These are phyloP conservation scores for Gastrolobium villosum DNA, from an alignment of 306 rosid genomes.

Conservation along the genomic window DNA sequence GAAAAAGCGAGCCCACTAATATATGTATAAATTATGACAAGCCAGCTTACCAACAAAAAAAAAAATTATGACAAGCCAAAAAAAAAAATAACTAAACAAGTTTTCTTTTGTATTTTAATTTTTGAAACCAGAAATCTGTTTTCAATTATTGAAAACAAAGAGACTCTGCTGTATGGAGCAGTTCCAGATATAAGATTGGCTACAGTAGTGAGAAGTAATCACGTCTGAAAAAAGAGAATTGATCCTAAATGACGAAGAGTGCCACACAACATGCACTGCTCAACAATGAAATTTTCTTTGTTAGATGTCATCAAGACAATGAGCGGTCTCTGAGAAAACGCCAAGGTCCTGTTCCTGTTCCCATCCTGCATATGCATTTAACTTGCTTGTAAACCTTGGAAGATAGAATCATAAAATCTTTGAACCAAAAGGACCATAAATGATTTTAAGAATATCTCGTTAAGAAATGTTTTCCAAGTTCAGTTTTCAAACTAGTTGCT, in stretches of 20 bases:
- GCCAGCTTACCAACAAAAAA: too few relatives aligned
- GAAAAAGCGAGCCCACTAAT: too few relatives aligned
- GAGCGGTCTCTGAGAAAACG: conserved; percentile 63
- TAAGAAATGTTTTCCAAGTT: too few relatives aligned
- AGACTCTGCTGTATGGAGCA: not conserved
- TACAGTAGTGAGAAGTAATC: not conserved
- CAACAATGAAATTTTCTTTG: conserved; percentile 20
- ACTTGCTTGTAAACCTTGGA: not conserved
- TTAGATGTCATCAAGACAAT: conserved; percentile 27
- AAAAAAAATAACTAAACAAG: too few relatives aligned
- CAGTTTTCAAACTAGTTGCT: not conserved
- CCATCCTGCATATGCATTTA: conserved; percentile 74
- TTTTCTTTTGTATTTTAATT: too few relatives aligned
- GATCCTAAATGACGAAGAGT: conserved; percentile 35
- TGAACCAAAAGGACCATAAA: not conserved
- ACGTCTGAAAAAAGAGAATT: conserved; percentile 8
- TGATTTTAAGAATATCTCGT: not conserved
- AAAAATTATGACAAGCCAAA: too few relatives aligned
- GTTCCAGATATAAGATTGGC: not conserved
- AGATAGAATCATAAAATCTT: too few relatives aligned
- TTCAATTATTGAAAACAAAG: too few relatives aligned
- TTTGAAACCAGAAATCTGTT: too few relatives aligned
- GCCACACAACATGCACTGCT: not conserved
- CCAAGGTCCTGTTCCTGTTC: conserved; percentile 98
- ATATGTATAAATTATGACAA: too few relatives aligned